Base-by-base conservation (phyloP, 1,284 basidiomycete genomes). In the Trametes versicolor region DNA sequence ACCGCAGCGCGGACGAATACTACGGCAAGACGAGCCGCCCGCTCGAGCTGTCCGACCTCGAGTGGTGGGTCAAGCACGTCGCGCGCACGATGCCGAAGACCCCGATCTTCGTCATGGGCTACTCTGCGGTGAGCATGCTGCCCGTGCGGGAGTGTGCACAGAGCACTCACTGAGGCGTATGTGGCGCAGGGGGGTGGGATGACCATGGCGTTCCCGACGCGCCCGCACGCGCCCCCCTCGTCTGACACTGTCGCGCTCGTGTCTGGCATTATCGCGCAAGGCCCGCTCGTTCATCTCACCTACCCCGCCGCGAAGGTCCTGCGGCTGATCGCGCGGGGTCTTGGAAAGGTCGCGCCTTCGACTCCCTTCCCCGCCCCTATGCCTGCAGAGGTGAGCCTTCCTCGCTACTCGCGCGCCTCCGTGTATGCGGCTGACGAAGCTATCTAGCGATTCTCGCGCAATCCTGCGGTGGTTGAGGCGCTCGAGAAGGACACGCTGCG, bases 71-170 rank as follows among this genome's bases (percentile, higher is more conserved):
- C 8, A 77, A 78, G 29, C 79, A 87, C 64, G 81, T 83, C 17
- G 83, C 81, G 67, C 78, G 80, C 62, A 72, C 76, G 55, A 81
- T 81, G 57, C 77, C 78, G 1, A 82, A 78, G 8, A 74, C 86
- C 13, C 89, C 90, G 10, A 70, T 93, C 13, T 95, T 93, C 72
- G 72, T 96, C 37, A 86, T 90, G 79, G 94, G 94, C 0, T 92
- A 95, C 75, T 94, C 92, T 3, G 94, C 95, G 93, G 92, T 92
- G 67, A 27, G 84, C 73, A 32, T 23, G 45, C 21, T 6, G n/a
- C 9, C n/a, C 39, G 25, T n/a, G 12, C n/a, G 25, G 15, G 23
- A 3, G 32, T 23, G 32, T 5, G 29, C 12, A n/a, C n/a, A n/a
- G 27, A 4, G 15, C 19, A 17, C 13, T n/a, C 55, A 23, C 34